Evolutionary conservation across 257 asterid species (phyloP).

Genomic region (Salvia miltiorrhiza): DNA sequence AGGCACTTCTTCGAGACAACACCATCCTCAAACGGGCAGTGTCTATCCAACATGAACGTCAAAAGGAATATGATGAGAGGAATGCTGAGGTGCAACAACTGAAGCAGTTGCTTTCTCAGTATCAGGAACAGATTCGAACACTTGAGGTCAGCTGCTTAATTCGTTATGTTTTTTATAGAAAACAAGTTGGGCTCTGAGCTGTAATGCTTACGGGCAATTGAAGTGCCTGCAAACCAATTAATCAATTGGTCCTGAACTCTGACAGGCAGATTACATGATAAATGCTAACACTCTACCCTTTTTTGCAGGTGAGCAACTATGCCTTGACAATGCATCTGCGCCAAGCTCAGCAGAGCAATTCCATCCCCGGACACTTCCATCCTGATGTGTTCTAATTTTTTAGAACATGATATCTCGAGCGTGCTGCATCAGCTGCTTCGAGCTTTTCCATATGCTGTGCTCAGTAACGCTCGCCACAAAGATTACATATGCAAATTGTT

Average conservation of each 20-base stretch:
- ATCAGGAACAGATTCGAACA: slow-evolving; percentile 64
- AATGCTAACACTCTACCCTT: not conserved
- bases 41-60: slow-evolving; percentile 76
- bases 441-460: not conserved
- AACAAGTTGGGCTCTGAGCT: not conserved
- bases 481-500: not conserved
- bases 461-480: slow-evolving; percentile 1
- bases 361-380: slow-evolving; percentile 53
- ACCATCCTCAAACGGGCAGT: slow-evolving; percentile 77
- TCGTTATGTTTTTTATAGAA: not conserved
- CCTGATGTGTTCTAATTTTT: slow-evolving; percentile 58
- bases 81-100: slow-evolving; percentile 61
- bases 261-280: not conserved
- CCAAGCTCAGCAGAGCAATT: slow-evolving; percentile 57
- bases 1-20: slow-evolving; percentile 49
- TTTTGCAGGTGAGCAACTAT: slow-evolving; percentile 67
- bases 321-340: slow-evolving; percentile 62
- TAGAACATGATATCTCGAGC: not conserved
- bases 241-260: no score
- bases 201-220: not conserved
- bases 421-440: not conserved
- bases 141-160: slow-evolving; percentile 54
- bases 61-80: slow-evolving; percentile 66
- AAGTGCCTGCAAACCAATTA: not conserved
- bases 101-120: slow-evolving; percentile 63